phyloP scores from a whole-genome alignment of 2,329 filamentous ascomycete genomes.

The Penicillium sp. region DNA sequence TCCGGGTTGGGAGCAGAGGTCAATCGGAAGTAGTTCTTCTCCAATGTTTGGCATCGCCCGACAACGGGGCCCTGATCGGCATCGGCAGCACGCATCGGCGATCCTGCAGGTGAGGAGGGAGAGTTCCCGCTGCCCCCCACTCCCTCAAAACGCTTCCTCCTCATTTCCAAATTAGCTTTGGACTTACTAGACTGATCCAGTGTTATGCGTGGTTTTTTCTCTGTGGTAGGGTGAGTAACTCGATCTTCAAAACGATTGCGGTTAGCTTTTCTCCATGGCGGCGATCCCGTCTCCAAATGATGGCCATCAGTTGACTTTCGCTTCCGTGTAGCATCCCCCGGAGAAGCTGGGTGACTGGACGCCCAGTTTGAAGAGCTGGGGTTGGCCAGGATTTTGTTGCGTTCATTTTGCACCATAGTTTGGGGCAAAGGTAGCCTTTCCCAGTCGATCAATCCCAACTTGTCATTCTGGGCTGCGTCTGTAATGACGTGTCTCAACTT shows the following conservation, averaged over 20 bases:
- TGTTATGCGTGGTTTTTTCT: slow-evolving; percentile 51
- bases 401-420: slow-evolving; percentile 72
- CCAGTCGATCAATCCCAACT: slow-evolving; percentile 77
- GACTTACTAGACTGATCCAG: slow-evolving; percentile 75
- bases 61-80: slow-evolving; percentile 67
- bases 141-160: slow-evolving; percentile 79
- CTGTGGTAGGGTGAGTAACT: slow-evolving; percentile 61
- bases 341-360: slow-evolving; percentile 25
- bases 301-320: slow-evolving; percentile 71
- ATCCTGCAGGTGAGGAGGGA: slow-evolving; percentile 45
- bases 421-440: slow-evolving; percentile 79
- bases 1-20: slow-evolving; percentile 86
- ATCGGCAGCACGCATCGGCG: slow-evolving; percentile 46
- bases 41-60: slow-evolving; percentile 76
- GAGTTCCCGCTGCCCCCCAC: slow-evolving; percentile 43
- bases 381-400: slow-evolving; percentile 50
- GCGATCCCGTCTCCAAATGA: slow-evolving; percentile 54
- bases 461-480: slow-evolving; percentile 69
- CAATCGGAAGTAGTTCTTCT: slow-evolving; percentile 93
- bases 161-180: slow-evolving; percentile 80
- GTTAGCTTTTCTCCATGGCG: slow-evolving; percentile 75
- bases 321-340: slow-evolving; percentile 60
- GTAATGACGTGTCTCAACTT: slow-evolving; percentile 86
- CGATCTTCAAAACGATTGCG: slow-evolving; percentile 67
- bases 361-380: slow-evolving; percentile 41